Percentiles rank a stretch among this genome's conserved stretches.
Evolutionary conservation across 2,329 filamentous ascomycete genomes (phyloP).

Genomic region (Passalora sequoiae): DNA sequence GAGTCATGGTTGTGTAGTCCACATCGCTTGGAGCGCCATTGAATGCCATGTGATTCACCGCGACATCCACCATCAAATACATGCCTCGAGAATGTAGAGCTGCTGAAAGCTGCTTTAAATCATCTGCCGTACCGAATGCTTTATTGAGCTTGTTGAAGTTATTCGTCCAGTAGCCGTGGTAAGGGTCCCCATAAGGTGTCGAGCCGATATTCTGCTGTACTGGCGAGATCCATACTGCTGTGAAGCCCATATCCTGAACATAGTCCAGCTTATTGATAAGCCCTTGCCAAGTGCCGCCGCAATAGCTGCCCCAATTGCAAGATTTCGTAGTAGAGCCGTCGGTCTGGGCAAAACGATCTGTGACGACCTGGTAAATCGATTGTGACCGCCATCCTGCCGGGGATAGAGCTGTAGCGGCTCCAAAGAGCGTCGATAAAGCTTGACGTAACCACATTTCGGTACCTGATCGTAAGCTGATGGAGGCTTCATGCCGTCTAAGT

Average conservation of each 20-base stretch:
- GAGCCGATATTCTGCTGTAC: conserved; percentile 39
- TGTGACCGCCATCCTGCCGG: conserved; percentile 40
- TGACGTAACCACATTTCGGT: conserved; percentile 1
- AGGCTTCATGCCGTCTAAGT: conserved; percentile 1
- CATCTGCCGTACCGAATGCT: conserved; percentile 43
- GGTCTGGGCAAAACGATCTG: conserved; percentile 51
- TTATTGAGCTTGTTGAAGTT: conserved; percentile 35
- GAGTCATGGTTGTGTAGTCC: conserved; percentile 33
- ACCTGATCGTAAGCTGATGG: neutral
- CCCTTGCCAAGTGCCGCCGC: conserved; percentile 47
- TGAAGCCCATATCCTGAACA: conserved; percentile 47
- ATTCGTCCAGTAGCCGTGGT: conserved; percentile 37
- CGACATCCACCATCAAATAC: conserved; percentile 48
- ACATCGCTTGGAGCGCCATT: conserved; percentile 25
- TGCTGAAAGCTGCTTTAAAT: conserved; percentile 41
- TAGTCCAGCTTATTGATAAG: conserved; percentile 45
- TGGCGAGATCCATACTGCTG: conserved; percentile 40
- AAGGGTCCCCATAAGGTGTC: conserved; percentile 39
- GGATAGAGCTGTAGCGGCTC: conserved; percentile 11
- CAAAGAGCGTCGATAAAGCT: conserved; percentile 2
- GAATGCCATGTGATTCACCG: conserved; percentile 42
- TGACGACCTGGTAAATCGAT: conserved; percentile 56
- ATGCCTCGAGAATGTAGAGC: conserved; percentile 45
- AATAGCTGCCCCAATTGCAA: conserved; percentile 42
- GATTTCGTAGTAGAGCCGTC: conserved; percentile 41